These are phyloP conservation scores for Colletotrichum viniferum DNA, from an alignment of 2,329 filamentous ascomycete genomes.

Conservation along the genomic window DNA sequence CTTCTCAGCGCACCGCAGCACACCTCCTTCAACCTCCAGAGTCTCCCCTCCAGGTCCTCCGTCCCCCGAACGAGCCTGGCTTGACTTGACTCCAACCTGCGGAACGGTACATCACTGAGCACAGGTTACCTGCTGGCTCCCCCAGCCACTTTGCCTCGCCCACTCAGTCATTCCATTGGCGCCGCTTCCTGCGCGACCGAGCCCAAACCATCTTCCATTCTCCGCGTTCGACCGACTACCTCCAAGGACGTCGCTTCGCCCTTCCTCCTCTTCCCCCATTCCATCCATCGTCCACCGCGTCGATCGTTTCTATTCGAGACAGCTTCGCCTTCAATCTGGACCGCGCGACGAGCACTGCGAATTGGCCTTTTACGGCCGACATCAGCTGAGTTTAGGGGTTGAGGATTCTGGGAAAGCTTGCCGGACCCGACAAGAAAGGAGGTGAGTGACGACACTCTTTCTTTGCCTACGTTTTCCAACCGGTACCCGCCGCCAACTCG, in stretches of 20 bases:
- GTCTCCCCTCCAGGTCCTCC: background rate
- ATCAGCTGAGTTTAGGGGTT: constrained; percentile 29
- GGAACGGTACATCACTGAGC: background rate
- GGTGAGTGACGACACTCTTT: constrained; percentile 16
- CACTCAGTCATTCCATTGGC: constrained; percentile 20
- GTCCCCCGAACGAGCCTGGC: constrained; percentile 2
- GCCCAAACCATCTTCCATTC: constrained; percentile 21
- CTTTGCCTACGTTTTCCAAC: background rate
- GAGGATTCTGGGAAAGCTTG: constrained; percentile 26
- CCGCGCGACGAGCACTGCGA: constrained; percentile 15
- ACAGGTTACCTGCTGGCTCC: background rate
- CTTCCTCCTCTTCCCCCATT: constrained; percentile 4
- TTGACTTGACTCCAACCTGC: background rate
- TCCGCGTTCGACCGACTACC: constrained; percentile 20
- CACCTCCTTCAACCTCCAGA: background rate
- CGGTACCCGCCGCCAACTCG: background rate
- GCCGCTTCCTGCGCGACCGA: constrained; percentile 22
- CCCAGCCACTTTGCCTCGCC: constrained; percentile 20
- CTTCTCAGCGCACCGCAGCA: background rate
- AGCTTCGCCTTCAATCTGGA: constrained; percentile 10
- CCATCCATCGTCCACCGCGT: constrained; percentile 16
- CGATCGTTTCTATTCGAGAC: constrained; percentile 4
- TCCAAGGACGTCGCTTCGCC: constrained; percentile 8
- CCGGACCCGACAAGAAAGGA: constrained; percentile 18
- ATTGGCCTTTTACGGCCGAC: constrained; percentile 30